Conservation (phyloP, 140 eudicot genomes). For the Senecio squalidus region DNA sequence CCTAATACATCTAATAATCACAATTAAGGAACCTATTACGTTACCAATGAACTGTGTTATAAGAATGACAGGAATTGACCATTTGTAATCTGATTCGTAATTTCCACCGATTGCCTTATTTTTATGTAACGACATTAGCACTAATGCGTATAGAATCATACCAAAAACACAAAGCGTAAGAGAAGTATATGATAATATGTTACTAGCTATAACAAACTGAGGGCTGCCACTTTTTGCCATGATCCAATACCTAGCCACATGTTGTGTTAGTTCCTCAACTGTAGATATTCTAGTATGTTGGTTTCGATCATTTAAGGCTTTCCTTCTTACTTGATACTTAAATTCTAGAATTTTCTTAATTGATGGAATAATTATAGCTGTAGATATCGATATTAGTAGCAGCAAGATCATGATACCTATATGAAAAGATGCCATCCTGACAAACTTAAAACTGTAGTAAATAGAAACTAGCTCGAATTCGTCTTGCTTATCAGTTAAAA, state of each 20-base stretch:
- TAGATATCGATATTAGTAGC: background rate
- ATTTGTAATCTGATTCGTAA: background rate
- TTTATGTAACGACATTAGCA: background rate
- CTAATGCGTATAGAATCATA: background rate
- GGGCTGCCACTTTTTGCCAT: background rate
- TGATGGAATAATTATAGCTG: background rate
- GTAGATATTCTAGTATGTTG: background rate
- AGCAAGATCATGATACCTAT: background rate
- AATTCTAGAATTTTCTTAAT: background rate
- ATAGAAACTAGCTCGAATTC: too few species aligned
- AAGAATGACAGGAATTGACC: background rate
- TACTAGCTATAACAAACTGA: background rate
- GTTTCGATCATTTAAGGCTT: too few species aligned
- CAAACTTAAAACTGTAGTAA: too few species aligned
- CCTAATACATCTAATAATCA: background rate
- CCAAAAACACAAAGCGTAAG: background rate
- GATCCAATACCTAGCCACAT: background rate
- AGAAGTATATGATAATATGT: background rate
- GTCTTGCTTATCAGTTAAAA: too few species aligned
- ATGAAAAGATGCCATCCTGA: background rate
- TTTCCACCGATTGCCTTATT: background rate
- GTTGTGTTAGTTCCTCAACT: background rate
- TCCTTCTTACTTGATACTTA: background rate
- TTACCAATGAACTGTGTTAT: background rate
- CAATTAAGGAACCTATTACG: background rate